Evolutionary conservation across 805 yeast genomes (phyloP).

Genomic region (Saturnispora diversa): DNA sequence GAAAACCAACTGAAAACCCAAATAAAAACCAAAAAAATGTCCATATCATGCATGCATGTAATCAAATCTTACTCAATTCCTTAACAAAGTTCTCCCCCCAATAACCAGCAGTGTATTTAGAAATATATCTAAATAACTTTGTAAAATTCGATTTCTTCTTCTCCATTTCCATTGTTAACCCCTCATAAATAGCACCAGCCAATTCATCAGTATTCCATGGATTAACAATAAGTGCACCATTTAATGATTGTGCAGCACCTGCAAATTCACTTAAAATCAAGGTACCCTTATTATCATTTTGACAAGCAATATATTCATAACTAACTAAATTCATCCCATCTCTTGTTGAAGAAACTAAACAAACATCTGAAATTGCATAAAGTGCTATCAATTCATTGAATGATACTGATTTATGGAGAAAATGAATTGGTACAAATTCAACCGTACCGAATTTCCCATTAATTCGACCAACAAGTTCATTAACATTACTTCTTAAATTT

Average conservation of each 20-base stretch:
- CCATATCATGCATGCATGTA: neutral
- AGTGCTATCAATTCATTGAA: conserved; percentile 88
- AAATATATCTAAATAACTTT: conserved; percentile 77
- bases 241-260: conserved; percentile 97
- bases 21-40: neutral
- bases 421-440: conserved; percentile 96
- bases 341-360: conserved; percentile 87
- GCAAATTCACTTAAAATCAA: conserved; percentile 90
- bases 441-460: conserved; percentile 95
- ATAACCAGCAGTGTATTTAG: conserved; percentile 88
- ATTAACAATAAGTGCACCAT: conserved; percentile 88
- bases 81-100: conserved; percentile 97
- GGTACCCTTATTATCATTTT: conserved; percentile 71
- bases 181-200: conserved; percentile 76
- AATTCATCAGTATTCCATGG: conserved; percentile 98
- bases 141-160: conserved; percentile 72
- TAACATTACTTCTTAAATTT: conserved; percentile 83
- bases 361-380: conserved; percentile 79
- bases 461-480: conserved; percentile 92
- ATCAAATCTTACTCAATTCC: conserved; percentile 42
- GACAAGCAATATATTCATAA: conserved; percentile 96
- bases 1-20: neutral
- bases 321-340: conserved; percentile 98
- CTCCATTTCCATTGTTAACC: conserved; percentile 77
- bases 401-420: conserved; percentile 84